phyloP scores from a whole-genome alignment of 2,329 filamentous ascomycete genomes.

The Fusarium oxysporum region DNA sequence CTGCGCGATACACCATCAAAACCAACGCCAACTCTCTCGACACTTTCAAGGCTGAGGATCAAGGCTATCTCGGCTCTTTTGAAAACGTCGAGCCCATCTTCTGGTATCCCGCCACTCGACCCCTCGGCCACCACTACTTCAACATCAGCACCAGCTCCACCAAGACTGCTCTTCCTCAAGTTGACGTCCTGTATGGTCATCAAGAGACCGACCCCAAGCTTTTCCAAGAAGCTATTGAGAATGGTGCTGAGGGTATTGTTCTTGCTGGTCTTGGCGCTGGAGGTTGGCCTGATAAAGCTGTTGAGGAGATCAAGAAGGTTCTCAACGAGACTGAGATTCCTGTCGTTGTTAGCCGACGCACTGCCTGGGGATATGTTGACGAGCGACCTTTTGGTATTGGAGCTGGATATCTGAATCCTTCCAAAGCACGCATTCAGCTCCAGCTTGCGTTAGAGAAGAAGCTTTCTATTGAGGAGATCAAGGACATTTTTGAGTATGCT shows the following conservation, averaged over 20 bases:
- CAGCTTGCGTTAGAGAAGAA: constrained; percentile 51
- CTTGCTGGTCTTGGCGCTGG: constrained; percentile 67
- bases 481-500: constrained; percentile 26
- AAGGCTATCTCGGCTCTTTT: constrained; percentile 68
- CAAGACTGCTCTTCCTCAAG: constrained; percentile 58
- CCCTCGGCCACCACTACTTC: constrained; percentile 59
- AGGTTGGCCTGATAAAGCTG: constrained; percentile 55
- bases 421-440: constrained; percentile 64
- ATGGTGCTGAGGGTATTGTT: constrained; percentile 65
- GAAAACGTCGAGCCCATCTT: constrained; percentile 68
- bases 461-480: constrained; percentile 25
- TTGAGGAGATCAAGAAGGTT: constrained; percentile 54
- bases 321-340: constrained; percentile 57
- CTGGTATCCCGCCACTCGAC: constrained; percentile 64
- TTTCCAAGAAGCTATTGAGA: constrained; percentile 58
- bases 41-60: constrained; percentile 68
- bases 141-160: constrained; percentile 47
- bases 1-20: constrained; percentile 68
- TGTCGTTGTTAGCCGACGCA: constrained; percentile 62
- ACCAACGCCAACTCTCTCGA: constrained; percentile 71
- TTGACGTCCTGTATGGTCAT: constrained; percentile 67
- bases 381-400: constrained; percentile 51
- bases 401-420: constrained; percentile 64
- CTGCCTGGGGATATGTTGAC: constrained; percentile 62
- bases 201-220: constrained; percentile 61